These are phyloP conservation scores for Petunia secreta DNA, from an alignment of 257 asterid species.

Conservation along the genomic window DNA sequence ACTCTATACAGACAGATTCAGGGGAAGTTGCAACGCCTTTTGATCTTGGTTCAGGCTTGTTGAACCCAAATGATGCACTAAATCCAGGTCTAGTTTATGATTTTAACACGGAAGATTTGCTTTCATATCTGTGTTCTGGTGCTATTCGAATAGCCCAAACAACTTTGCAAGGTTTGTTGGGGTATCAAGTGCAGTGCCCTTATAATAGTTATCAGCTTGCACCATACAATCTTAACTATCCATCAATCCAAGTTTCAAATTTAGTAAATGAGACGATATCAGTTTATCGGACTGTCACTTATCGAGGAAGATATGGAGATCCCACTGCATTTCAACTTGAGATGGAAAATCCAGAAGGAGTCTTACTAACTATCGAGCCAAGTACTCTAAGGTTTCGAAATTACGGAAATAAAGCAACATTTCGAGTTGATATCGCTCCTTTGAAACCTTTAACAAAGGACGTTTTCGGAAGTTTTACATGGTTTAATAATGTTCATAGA, in stretches of 20 bases:
- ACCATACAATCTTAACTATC: conserved; percentile 25
- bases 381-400: conserved; percentile 14
- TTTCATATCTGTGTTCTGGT: conserved; percentile 7
- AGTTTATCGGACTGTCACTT: conserved; percentile 1
- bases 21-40: conserved; percentile 22
- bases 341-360: conserved; percentile 25
- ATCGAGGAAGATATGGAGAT: conserved; percentile 5
- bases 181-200: background rate
- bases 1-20: background rate
- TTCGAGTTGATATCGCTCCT: background rate
- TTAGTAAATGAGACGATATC: background rate
- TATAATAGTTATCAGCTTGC: background rate
- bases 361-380: conserved; percentile 13
- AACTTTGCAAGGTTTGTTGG: background rate
- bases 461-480: conserved; percentile 30
- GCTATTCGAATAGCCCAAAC: background rate
- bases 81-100: conserved; percentile 31
- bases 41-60: conserved; percentile 31
- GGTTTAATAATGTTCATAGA: conserved; percentile 20
- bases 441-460: background rate
- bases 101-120: background rate
- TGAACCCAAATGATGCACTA: conserved; percentile 22
- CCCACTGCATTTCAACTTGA: background rate
- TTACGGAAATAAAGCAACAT: conserved; percentile 7
- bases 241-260: conserved; percentile 21